Evolutionary conservation across 2,329 filamentous ascomycete species (phyloP).

Genomic region (Colletotrichum tropicicola): DNA sequence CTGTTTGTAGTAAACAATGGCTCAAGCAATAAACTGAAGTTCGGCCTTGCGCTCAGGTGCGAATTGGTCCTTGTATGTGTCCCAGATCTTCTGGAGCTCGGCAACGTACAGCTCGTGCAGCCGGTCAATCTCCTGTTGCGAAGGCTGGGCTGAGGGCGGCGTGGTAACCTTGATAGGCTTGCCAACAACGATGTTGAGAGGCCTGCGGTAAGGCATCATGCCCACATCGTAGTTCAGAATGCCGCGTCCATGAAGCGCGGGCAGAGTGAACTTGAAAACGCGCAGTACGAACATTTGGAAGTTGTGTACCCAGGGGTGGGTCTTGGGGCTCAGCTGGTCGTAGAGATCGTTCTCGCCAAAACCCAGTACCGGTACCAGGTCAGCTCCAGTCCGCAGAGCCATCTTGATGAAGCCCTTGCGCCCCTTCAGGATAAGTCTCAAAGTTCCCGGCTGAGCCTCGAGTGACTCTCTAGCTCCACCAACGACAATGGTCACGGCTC

Average conservation of each 20-base stretch:
- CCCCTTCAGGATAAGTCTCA: slow-evolving; percentile 82
- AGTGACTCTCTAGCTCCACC: slow-evolving; percentile 93
- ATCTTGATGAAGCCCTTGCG: slow-evolving; percentile 96
- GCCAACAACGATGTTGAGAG: slow-evolving; percentile 90
- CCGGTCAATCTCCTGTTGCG: slow-evolving; percentile 79
- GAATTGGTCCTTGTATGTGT: slow-evolving; percentile 82
- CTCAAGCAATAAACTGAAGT: slow-evolving; percentile 70
- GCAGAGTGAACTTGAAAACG: slow-evolving; percentile 89
- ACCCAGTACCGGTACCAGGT: slow-evolving; percentile 88
- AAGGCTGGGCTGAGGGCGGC: slow-evolving; percentile 68
- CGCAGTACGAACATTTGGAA: slow-evolving; percentile 87
- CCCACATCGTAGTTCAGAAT: slow-evolving; percentile 99
- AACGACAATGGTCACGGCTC: slow-evolving; percentile 95
- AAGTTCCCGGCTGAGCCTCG: slow-evolving; percentile 80
- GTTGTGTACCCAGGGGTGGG: slow-evolving; percentile 82
- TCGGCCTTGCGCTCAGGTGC: slow-evolving; percentile 70
- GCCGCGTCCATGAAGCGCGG: slow-evolving; percentile 87
- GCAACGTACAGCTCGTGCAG: slow-evolving; percentile 82
- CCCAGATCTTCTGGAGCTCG: slow-evolving; percentile 79
- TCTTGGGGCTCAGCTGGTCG: slow-evolving; percentile 82
- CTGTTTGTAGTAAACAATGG: too few species aligned
- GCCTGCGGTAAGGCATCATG: slow-evolving; percentile 89
- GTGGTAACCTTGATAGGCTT: slow-evolving; percentile 77
- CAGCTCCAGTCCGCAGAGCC: slow-evolving; percentile 89
- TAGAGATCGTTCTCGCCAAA: slow-evolving; percentile 98